Percentiles rank a stretch among this genome's conserved stretches.
phyloP scores from a whole-genome alignment of 345 rosid genomes.

The Euphorbia lathyris region DNA sequence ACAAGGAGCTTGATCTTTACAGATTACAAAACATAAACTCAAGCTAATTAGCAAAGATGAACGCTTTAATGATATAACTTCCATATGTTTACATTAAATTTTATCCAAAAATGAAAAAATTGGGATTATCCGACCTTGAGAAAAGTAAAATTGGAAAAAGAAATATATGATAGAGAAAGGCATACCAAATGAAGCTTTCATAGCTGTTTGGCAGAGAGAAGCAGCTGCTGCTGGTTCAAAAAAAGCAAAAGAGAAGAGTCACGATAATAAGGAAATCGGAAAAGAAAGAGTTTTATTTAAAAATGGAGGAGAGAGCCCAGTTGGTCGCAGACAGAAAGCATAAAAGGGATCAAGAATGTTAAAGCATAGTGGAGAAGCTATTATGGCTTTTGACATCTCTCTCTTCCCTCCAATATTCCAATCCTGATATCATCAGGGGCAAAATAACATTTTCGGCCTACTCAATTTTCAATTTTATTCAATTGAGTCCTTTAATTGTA shows the following conservation, averaged over 20 bases:
- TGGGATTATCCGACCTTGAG: neutral
- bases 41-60: neutral
- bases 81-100: neutral
- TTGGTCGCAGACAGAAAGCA: neutral
- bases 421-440: neutral
- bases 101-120: no score
- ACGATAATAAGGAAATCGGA: neutral
- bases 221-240: slow-evolving; percentile 10
- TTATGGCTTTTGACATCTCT: slow-evolving; percentile 19
- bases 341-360: slow-evolving; percentile 9
- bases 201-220: neutral
- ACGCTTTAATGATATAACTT: neutral
- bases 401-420: neutral
- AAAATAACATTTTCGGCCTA: no score
- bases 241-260: slow-evolving; percentile 1
- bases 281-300: neutral
- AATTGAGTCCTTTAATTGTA: no score
- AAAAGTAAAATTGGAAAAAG: neutral
- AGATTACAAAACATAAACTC: neutral
- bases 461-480: no score
- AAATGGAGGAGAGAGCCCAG: neutral
- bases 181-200: slow-evolving; percentile 19
- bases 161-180: neutral
- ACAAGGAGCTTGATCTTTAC: neutral
- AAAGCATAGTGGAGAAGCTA: slow-evolving; percentile 23